A percentile compares a stretch with the other conserved stretches of the same genome.
Evolutionary conservation across 108 stramenopile genomes (phyloP).

Genomic region (Conticribra weissflogii): DNA sequence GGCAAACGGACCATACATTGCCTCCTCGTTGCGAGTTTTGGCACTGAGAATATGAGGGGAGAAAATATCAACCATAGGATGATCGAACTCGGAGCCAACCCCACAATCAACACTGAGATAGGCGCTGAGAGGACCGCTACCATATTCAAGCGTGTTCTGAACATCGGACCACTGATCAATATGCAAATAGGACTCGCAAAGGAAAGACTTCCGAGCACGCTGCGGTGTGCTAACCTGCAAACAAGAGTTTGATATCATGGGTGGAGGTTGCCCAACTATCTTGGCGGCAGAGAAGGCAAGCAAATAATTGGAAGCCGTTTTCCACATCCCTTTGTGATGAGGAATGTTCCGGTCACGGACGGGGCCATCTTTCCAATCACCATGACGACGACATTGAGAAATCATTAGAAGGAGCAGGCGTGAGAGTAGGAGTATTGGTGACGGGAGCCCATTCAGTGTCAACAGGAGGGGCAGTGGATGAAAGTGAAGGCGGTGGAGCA

Average conservation of each 20-base stretch:
- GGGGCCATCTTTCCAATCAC: not conserved
- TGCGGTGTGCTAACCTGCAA: not conserved
- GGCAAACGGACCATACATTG: constrained; percentile 35
- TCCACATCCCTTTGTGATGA: no score
- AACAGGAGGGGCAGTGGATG: no score
- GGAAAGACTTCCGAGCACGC: no score
- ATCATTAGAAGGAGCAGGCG: no score
- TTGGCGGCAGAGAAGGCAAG: not conserved
- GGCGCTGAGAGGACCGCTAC: not conserved
- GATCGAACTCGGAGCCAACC: not conserved
- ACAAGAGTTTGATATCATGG: not conserved
- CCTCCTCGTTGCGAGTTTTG: constrained; percentile 31
- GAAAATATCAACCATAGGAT: not conserved
- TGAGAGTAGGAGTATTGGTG: no score
- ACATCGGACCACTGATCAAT: not conserved
- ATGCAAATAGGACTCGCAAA: not conserved
- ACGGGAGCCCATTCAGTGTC: no score
- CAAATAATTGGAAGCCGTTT: not conserved
- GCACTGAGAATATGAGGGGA: constrained; percentile 30
- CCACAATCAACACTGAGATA: not conserved
- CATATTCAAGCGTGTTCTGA: not conserved
- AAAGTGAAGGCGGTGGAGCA: no score
- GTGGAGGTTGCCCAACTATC: not conserved
- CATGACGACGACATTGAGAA: not conserved
- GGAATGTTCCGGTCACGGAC: not conserved